Percentiles rank a stretch among this genome's conserved stretches.
These are phyloP conservation scores for Puccinia horiana DNA, from an alignment of 1,284 basidiomycete genomes.

Conservation along the genomic window DNA sequence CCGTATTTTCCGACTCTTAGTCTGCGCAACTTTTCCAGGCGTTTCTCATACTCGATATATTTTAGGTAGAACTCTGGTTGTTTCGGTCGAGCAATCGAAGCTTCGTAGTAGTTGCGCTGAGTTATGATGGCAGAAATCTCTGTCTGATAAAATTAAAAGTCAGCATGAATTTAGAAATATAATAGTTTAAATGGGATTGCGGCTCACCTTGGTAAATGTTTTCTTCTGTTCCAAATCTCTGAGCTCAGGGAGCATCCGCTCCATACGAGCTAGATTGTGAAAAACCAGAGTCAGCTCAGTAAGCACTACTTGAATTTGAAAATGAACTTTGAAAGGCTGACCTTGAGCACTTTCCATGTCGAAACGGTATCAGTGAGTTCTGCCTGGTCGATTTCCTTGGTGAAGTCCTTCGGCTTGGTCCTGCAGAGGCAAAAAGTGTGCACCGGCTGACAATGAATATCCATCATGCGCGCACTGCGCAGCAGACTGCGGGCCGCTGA, in stretches of 20 bases:
- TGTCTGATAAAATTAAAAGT: slow-evolving; percentile 17
- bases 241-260: slow-evolving; percentile 49
- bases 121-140: slow-evolving; percentile 48
- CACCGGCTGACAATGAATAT: background rate
- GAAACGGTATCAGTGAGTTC: background rate
- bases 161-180: background rate
- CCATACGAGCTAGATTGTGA: slow-evolving; percentile 36
- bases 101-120: slow-evolving; percentile 46
- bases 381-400: background rate
- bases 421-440: background rate
- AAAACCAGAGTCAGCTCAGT: background rate
- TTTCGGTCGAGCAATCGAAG: slow-evolving; percentile 38
- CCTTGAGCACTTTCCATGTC: slow-evolving; percentile 48
- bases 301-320: background rate
- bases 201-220: slow-evolving; percentile 38
- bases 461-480: too few species aligned
- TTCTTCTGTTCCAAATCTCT: slow-evolving; percentile 47
- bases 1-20: slow-evolving; percentile 43
- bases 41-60: slow-evolving; percentile 49
- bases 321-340: background rate
- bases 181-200: background rate
- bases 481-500: too few species aligned
- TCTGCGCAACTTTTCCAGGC: slow-evolving; percentile 36
- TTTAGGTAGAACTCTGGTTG: slow-evolving; percentile 31
- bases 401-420: background rate